These are phyloP conservation scores for Pythium diclinum DNA, from an alignment of 352 stramenopile species.

Conservation along the genomic window DNA sequence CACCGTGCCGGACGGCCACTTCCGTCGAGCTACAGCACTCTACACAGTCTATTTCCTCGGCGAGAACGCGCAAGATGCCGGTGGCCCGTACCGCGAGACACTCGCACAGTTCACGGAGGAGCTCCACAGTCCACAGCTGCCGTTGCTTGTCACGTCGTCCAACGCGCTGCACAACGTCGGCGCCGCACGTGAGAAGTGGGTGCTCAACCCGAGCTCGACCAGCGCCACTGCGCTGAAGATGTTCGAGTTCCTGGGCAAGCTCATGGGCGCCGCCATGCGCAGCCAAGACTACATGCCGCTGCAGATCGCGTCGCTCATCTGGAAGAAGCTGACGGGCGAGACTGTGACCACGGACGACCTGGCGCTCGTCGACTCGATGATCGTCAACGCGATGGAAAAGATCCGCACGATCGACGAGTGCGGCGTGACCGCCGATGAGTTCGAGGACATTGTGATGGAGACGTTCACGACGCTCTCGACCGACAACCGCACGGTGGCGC, in stretches of 20 bases:
- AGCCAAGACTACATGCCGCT: conserved; percentile 88
- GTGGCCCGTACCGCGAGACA: conserved; percentile 84
- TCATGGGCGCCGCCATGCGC: conserved; percentile 88
- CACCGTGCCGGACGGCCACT: conserved; percentile 49
- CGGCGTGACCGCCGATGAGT: conserved; percentile 79
- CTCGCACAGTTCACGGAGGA: conserved; percentile 83
- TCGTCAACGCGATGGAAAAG: conserved; percentile 83
- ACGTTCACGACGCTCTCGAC: conserved; percentile 88
- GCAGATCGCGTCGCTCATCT: conserved; percentile 82
- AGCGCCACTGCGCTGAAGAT: conserved; percentile 61
- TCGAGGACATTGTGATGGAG: conserved; percentile 89
- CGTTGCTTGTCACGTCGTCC: conserved; percentile 82
- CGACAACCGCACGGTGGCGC: conserved; percentile 73
- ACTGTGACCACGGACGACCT: conserved; percentile 74
- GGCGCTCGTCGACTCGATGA: conserved; percentile 75
- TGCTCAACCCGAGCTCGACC: conserved; percentile 79
- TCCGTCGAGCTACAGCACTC: conserved; percentile 65
- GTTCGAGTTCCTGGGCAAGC: conserved; percentile 91
- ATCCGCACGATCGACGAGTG: conserved; percentile 77
- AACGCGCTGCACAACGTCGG: conserved; percentile 90
- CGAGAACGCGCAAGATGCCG: conserved; percentile 83
- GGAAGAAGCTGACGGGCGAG: conserved; percentile 87
- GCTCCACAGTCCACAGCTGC: conserved; percentile 73
- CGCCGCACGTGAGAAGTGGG: conserved; percentile 84
- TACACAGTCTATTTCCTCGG: conserved; percentile 86